Conservation (phyloP, 176 grass and related monocot genomes). For the Triticum monococcum region DNA sequence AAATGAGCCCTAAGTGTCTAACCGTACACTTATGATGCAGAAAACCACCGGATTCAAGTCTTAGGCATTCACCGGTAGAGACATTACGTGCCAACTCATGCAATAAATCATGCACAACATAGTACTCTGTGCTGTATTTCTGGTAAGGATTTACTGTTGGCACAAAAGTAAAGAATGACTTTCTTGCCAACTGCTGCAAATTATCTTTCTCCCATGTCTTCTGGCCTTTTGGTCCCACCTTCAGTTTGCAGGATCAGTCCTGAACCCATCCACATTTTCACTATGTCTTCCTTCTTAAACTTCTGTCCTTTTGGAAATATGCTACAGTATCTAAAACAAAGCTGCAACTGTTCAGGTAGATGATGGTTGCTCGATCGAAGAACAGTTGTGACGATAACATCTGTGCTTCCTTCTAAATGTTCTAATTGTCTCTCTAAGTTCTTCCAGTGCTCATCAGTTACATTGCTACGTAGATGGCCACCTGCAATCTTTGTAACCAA, state of each 20-base stretch:
- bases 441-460: constrained; percentile 7
- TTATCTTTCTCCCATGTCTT: background rate
- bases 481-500: constrained; percentile 30
- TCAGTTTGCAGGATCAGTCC: background rate
- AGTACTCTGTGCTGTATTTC: background rate
- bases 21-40: background rate
- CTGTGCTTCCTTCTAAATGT: background rate
- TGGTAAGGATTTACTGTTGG: background rate
- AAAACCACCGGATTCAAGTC: background rate
- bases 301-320: background rate
- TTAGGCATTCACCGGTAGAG: constrained; percentile 41
- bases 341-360: background rate
- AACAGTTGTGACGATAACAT: constrained; percentile 1
- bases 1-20: background rate
- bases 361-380: background rate
- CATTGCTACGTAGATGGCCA: background rate
- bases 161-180: background rate
- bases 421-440: background rate
- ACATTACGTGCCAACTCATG: constrained; percentile 36
- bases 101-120: constrained; percentile 43
- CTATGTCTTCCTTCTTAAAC: background rate
- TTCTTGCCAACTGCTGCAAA: background rate
- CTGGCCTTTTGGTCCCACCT: background rate
- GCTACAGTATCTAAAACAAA: background rate
- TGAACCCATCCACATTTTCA: constrained; percentile 5